These are phyloP conservation scores for Phalaenopsis hybrid DNA, from an alignment of 116 monocot species.

Conservation along the genomic window DNA sequence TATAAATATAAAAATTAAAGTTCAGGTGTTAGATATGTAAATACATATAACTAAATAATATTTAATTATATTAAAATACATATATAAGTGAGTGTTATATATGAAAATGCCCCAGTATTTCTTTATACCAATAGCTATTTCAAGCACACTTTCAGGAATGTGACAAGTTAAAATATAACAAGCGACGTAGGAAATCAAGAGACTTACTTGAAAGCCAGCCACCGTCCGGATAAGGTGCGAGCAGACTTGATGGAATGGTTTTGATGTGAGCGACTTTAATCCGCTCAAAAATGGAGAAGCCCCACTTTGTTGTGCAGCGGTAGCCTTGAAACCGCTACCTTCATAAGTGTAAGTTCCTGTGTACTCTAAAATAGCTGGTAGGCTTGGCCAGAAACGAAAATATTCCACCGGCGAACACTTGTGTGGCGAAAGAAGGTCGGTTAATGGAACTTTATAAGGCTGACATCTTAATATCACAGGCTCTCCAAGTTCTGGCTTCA, in stretches of 20 bases:
- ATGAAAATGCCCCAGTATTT: too few species aligned
- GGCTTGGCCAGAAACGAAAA: conserved; percentile 95
- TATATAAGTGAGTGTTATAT: too few species aligned
- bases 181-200: neutral
- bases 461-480: conserved; percentile 89
- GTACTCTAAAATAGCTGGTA: conserved; percentile 88
- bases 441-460: conserved; percentile 89
- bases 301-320: conserved; percentile 88
- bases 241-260: conserved; percentile 99
- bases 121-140: neutral
- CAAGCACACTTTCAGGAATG: neutral
- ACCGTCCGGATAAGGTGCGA: conserved; percentile 92
- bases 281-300: conserved; percentile 95
- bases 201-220: conserved; percentile 87
- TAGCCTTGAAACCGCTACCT: conserved; percentile 98
- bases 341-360: conserved; percentile 92
- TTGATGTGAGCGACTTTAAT: conserved; percentile 71
- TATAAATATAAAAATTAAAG: too few species aligned
- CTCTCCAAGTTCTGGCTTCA: conserved; percentile 73
- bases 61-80: too few species aligned
- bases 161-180: neutral
- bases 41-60: too few species aligned
- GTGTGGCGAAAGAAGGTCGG: conserved; percentile 80
- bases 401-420: conserved; percentile 90
- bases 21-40: too few species aligned